phyloP scores from a whole-genome alignment of 2,329 filamentous ascomycete species.

The Monosporascus sp. region DNA sequence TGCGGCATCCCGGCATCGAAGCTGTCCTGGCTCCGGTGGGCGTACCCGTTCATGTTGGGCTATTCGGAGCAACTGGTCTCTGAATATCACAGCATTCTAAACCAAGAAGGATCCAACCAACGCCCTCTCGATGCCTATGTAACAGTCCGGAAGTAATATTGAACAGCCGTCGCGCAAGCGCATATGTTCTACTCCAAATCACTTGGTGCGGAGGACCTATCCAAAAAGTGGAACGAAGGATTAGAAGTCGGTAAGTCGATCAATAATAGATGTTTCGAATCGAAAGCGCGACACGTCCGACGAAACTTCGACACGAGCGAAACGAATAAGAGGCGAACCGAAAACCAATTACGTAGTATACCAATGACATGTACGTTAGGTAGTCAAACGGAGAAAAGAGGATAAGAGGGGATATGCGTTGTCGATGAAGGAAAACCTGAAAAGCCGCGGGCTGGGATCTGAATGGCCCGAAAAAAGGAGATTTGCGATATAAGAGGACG shows the following conservation, averaged over 20 bases:
- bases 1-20: constrained; percentile 16
- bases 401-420: background rate
- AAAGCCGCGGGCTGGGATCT: background rate
- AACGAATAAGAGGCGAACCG: background rate
- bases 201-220: background rate
- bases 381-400: background rate
- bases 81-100: background rate
- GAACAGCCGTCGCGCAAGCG: background rate
- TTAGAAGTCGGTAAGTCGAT: background rate
- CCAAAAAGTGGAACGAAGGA: background rate
- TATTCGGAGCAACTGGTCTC: constrained; percentile 9
- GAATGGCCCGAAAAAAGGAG: background rate
- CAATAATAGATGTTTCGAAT: background rate
- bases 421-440: background rate
- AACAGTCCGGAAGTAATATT: too few species aligned
- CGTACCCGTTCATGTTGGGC: constrained; percentile 23
- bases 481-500: background rate
- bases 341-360: background rate
- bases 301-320: background rate
- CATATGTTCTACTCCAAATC: background rate
- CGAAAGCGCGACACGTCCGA: too few species aligned
- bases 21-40: constrained; percentile 15
- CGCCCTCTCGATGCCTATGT: background rate
- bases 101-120: background rate
- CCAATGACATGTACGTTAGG: background rate